Base-by-base conservation (phyloP, 139 green algal species). In the Coelastrella sp. region DNA sequence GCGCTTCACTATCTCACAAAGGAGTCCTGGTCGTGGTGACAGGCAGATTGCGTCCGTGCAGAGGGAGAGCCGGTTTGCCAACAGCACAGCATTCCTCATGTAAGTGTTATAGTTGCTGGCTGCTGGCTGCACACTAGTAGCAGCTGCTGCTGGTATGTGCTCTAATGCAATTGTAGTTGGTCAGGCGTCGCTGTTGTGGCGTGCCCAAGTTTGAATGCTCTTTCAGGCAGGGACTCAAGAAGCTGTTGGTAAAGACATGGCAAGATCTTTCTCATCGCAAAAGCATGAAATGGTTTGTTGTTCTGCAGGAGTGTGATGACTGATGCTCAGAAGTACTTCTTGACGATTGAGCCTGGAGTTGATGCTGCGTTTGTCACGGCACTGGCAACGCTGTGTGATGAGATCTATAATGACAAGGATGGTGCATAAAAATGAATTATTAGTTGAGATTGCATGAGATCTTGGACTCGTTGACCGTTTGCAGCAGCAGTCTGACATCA, bases 301-400 rank as follows among this genome's bases (percentile, higher is more conserved):
- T 68, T 49, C 27, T 84, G 78, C 74, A 80, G 74, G 74, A 80
- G 74, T 19, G 25, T 59, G 8, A 80, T 80, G 74, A 80, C 74
- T 19, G 74, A 80, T 80, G 74, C 78, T 84, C 78, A 84, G 49
- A 84, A 84, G 78, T 84, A 84, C 27, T 84, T 80, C 74, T 24
- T 80, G 24, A 80, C 74, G 10, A 80, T 80, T 58, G 74, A 80
- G 74, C 74, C 74, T 57, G 74, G 74, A n/a, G 74, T 80, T 57
- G 74, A 80, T 60, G 74, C 74, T 19, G 74, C 74, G 5, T 80
- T 80, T 17, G 25, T 80, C 10, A 80, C 74, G 20, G 74, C 74
- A 49, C 60, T 70, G 0, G 60, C n/a, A 70, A 56, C 27, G 59
- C 59, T 86, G 59, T 49, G n/a, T 24, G 78, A 84, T 35, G 78